These are phyloP conservation scores for Wickerhamomyces queroliae DNA, from an alignment of 805 yeast genomes.

Conservation along the genomic window DNA sequence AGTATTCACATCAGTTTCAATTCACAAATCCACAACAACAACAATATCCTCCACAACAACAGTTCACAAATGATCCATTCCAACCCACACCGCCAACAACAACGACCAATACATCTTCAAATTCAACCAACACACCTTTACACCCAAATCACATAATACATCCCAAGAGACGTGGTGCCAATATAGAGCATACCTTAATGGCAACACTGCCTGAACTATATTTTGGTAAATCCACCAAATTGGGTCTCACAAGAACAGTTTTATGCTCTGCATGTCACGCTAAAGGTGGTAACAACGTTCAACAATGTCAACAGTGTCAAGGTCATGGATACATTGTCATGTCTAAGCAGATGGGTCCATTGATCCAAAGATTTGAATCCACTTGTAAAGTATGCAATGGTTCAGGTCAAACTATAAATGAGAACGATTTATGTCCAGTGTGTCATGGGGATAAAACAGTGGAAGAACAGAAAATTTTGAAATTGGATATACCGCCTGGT, in stretches of 20 bases:
- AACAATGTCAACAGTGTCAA: conserved; percentile 79
- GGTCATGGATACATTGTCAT: conserved; percentile 91
- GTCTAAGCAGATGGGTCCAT: conserved; percentile 98
- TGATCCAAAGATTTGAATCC: conserved; percentile 97
- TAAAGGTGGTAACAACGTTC: conserved; percentile 91
- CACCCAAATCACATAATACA: conserved; percentile 57
- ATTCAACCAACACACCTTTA: too few species aligned
- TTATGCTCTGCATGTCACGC: conserved; percentile 89
- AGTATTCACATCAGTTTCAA: too few species aligned
- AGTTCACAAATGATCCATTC: too few species aligned
- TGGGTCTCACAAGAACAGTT: conserved; percentile 89
- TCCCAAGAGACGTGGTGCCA: conserved; percentile 76
- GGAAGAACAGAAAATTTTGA: conserved; percentile 85
- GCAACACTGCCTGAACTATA: conserved; percentile 90
- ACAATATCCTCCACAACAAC: too few species aligned
- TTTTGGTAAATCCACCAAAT: conserved; percentile 90
- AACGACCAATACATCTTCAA: too few species aligned
- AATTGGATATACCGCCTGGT: conserved; percentile 95
- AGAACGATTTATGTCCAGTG: conserved; percentile 79
- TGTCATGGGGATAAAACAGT: conserved; percentile 89
- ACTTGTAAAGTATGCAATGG: conserved; percentile 92
- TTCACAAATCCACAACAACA: too few species aligned
- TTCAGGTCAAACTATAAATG: conserved; percentile 80
- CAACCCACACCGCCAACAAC: too few species aligned
- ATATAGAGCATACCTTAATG: conserved; percentile 80